Evolutionary conservation across 345 rosid species (phyloP).

Genomic region (Eucalyptus globulus): DNA sequence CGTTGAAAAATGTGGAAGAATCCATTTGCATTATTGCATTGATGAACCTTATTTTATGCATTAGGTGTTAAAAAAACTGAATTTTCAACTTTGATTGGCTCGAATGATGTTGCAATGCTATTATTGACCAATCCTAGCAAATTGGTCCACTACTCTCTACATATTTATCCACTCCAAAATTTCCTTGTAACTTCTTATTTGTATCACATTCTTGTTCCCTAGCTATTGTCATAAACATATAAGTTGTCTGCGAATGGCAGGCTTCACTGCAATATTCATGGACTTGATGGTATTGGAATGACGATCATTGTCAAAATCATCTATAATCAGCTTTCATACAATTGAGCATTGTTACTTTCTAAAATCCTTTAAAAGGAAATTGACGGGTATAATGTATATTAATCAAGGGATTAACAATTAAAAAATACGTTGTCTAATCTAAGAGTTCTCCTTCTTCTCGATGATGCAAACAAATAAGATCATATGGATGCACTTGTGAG

Average conservation of each 20-base stretch:
- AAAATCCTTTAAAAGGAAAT: not conserved
- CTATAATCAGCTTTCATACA: no score
- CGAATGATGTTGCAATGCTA: not conserved
- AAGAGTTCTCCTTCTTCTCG: not conserved
- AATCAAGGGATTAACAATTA: no score
- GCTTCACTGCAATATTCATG: no score
- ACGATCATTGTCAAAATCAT: no score
- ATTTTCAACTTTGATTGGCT: not conserved
- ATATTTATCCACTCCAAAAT: not conserved
- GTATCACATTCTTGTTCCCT: no score
- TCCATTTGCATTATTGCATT: no score
- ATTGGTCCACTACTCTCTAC: not conserved
- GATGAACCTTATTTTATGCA: no score
- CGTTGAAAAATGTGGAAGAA: not conserved
- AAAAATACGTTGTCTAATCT: no score
- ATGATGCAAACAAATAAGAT: not conserved
- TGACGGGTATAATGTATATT: no score
- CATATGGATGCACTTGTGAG: not conserved
- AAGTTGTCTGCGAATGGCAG: rapidly evolving
- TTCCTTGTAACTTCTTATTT: no score
- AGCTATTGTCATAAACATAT: no score
- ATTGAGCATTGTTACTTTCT: not conserved
- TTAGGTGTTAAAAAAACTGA: no score
- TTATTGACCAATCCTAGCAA: not conserved
- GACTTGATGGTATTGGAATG: not conserved